These are phyloP conservation scores for Gossypium lobatum DNA, from an alignment of 441 rosid genomes.

Conservation along the genomic window DNA sequence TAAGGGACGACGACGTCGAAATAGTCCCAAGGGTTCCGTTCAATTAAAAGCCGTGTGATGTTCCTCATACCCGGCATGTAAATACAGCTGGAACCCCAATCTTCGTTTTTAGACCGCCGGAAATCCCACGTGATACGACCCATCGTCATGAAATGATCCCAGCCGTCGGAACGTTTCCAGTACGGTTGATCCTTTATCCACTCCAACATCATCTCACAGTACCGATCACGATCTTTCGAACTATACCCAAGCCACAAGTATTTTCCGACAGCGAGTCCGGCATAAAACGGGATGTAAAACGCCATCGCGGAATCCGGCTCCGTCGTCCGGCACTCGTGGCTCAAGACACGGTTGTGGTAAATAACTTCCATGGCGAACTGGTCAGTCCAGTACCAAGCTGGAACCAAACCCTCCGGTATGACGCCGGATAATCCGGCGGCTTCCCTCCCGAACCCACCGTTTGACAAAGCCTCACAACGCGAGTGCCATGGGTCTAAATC, in stretches of 20 bases:
- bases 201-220: conserved; percentile 52
- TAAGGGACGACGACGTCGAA: conserved; percentile 89
- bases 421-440: conserved; percentile 44
- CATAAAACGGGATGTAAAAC: conserved; percentile 81
- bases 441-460: conserved; percentile 60
- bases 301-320: conserved; percentile 69
- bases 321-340: conserved; percentile 61
- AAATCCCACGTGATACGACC: conserved; percentile 99
- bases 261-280: conserved; percentile 89
- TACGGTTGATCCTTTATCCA: conserved; percentile 62
- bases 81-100: conserved; percentile 91
- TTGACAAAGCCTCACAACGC: conserved; percentile 56
- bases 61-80: conserved; percentile 79
- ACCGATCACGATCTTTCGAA: conserved; percentile 62
- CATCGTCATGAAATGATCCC: conserved; percentile 91
- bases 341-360: conserved; percentile 65
- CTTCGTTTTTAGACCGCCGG: conserved; percentile 55
- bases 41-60: conserved; percentile 85
- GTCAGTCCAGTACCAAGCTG: conserved; percentile 89
- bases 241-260: conserved; percentile 51
- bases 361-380: conserved; percentile 76
- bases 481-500: conserved; percentile 84
- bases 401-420: conserved; percentile 51
- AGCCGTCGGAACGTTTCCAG: conserved; percentile 59
- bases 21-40: conserved; percentile 94